Conservation (phyloP, 1,139 yeast genomes). For the Debaryomycetaceae sp. region DNA sequence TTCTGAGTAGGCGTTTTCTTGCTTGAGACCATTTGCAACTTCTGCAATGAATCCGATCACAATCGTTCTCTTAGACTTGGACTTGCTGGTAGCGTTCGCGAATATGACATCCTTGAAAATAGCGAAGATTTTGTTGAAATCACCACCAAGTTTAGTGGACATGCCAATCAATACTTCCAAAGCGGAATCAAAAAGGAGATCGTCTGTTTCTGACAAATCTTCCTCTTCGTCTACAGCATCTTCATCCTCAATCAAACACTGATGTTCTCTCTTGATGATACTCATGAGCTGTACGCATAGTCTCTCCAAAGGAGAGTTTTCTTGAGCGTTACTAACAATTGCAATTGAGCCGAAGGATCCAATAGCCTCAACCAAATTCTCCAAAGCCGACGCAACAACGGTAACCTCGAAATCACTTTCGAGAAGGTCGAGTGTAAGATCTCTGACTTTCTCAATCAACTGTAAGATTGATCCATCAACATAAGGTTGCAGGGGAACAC, state of each 20-base stretch:
- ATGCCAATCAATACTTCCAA: slow-evolving; percentile 80
- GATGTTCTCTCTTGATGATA: slow-evolving; percentile 75
- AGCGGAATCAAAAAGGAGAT: slow-evolving; percentile 78
- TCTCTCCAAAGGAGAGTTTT: slow-evolving; percentile 58
- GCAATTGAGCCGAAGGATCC: slow-evolving; percentile 74
- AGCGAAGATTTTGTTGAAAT: slow-evolving; percentile 68
- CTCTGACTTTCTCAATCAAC: slow-evolving; percentile 65
- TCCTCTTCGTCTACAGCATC: slow-evolving; percentile 54
- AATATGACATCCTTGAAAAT: slow-evolving; percentile 69
- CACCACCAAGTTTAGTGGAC: slow-evolving; percentile 70
- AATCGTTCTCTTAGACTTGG: slow-evolving; percentile 72
- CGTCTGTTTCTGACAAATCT: slow-evolving; percentile 85
- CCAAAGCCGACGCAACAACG: slow-evolving; percentile 78
- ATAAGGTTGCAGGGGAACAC: slow-evolving; percentile 64
- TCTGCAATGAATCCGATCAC: slow-evolving; percentile 92
- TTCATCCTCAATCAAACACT: slow-evolving; percentile 65
- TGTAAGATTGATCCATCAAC: slow-evolving; percentile 55
- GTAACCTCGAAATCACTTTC: slow-evolving; percentile 78
- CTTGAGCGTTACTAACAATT: slow-evolving; percentile 53
- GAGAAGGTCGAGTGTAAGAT: slow-evolving; percentile 58
- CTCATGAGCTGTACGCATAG: slow-evolving; percentile 69
- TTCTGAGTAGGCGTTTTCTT: slow-evolving; percentile 61
- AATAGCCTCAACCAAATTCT: slow-evolving; percentile 68
- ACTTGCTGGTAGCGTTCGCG: slow-evolving; percentile 59
- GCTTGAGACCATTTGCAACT: slow-evolving; percentile 72